Evolutionary conservation across 768 basidiomycete species (phyloP).

Genomic region (Kwoniella sp.): DNA sequence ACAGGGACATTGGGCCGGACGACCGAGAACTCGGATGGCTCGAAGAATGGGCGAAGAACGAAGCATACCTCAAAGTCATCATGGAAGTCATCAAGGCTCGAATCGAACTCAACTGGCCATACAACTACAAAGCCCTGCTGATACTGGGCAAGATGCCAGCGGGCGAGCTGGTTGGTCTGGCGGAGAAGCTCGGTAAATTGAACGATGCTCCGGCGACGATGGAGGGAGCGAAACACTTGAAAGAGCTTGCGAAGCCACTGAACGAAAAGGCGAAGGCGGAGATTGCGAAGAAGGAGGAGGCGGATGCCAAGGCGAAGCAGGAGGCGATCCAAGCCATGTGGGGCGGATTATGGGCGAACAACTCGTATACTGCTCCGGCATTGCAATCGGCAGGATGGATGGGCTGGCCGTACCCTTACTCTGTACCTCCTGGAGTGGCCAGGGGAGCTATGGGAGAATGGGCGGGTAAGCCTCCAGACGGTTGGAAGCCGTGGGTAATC

Average conservation of each 20-base stretch:
- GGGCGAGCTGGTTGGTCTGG: slow-evolving; percentile 19
- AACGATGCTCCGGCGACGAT: slow-evolving; percentile 24
- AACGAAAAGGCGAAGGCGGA: slow-evolving; percentile 38
- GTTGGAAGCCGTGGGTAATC: slow-evolving; percentile 46
- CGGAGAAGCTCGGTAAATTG: slow-evolving; percentile 34
- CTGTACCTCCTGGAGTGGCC: slow-evolving; percentile 32
- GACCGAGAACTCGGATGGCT: slow-evolving; percentile 24
- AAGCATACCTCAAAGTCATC: slow-evolving; percentile 42
- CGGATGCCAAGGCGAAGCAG: slow-evolving; percentile 42
- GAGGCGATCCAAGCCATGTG: slow-evolving; percentile 49
- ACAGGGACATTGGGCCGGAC: slow-evolving; percentile 26
- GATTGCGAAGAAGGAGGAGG: slow-evolving; percentile 38
- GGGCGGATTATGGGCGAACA: slow-evolving; percentile 50
- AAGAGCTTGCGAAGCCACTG: slow-evolving; percentile 34
- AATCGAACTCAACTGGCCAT: slow-evolving; percentile 44
- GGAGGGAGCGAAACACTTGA: slow-evolving; percentile 34
- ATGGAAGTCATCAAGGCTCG: slow-evolving; percentile 42
- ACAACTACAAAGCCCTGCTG: slow-evolving; percentile 50
- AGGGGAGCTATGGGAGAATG: slow-evolving; percentile 25
- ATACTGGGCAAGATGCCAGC: slow-evolving; percentile 32
- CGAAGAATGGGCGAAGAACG: slow-evolving; percentile 40
- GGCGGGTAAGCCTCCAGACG: slow-evolving; percentile 42
- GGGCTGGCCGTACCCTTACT: slow-evolving; percentile 45
- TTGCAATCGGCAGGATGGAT: slow-evolving; percentile 31
- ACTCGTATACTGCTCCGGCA: slow-evolving; percentile 12